Evolutionary conservation across 208 protist genomes (phyloP).

Genomic region (Leishmania guyanensis): DNA sequence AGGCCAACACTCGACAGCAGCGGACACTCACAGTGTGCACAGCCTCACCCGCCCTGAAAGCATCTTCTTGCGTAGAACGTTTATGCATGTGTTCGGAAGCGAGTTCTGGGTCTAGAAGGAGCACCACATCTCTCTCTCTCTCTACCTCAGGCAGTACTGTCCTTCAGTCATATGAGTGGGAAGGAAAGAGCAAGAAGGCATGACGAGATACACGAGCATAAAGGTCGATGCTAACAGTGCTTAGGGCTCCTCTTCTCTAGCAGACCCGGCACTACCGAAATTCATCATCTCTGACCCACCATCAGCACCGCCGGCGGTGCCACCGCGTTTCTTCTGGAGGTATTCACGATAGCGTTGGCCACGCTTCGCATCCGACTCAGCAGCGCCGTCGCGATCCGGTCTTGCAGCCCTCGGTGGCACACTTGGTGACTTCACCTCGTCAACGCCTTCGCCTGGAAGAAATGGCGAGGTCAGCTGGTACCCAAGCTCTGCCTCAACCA

Average conservation of each 20-base stretch:
- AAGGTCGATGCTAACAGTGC: neutral
- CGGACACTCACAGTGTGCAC: neutral
- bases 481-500: constrained; percentile 75
- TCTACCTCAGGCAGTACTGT: neutral
- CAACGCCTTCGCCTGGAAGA: constrained; percentile 39
- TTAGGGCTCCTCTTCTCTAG: constrained; percentile 9
- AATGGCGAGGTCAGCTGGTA: constrained; percentile 57
- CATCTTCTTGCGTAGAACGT: neutral
- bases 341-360: constrained; percentile 81
- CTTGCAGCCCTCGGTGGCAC: constrained; percentile 9
- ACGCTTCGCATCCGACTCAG: constrained; percentile 23
- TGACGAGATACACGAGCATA: neutral
- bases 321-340: constrained; percentile 48
- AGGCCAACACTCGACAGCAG: neutral
- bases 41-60: neutral
- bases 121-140: neutral
- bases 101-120: neutral
- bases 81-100: neutral
- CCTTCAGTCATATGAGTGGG: neutral
- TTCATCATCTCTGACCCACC: constrained; percentile 8
- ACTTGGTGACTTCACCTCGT: constrained; percentile 13
- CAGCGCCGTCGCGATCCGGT: constrained; percentile 10
- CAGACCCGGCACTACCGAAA: neutral
- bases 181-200: neutral
- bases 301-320: constrained; percentile 1